phyloP scores from a whole-genome alignment of 2,329 filamentous ascomycete species.

The Fusarium graminum region DNA sequence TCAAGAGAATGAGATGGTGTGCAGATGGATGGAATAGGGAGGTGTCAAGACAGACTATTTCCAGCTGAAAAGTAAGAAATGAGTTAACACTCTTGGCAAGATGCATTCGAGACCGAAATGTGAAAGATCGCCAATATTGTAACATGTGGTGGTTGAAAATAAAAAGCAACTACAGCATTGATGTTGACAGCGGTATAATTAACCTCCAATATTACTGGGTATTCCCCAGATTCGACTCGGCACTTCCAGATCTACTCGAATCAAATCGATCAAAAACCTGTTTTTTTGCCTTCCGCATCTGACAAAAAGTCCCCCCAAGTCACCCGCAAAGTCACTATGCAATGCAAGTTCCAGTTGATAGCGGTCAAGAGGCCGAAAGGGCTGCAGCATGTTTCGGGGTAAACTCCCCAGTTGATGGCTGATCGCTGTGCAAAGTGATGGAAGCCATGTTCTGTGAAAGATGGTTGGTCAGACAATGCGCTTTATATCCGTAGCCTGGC shows the following conservation, averaged over 20 bases:
- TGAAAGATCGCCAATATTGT: neutral
- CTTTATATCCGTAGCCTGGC: slow-evolving; percentile 15
- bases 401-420: neutral
- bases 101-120: neutral
- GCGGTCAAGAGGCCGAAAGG: slow-evolving; percentile 22
- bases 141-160: no score
- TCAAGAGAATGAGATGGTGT: slow-evolving; percentile 28
- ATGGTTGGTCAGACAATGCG: slow-evolving; percentile 26
- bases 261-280: slow-evolving; percentile 16
- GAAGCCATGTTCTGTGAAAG: slow-evolving; percentile 30
- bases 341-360: neutral
- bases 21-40: slow-evolving; percentile 31
- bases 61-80: slow-evolving; percentile 20
- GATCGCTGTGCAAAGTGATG: slow-evolving; percentile 16
- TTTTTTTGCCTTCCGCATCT: slow-evolving; percentile 12
- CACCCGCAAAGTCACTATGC: neutral
- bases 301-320: slow-evolving; percentile 24
- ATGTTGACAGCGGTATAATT: neutral
- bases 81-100: neutral
- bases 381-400: slow-evolving; percentile 8
- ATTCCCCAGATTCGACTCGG: slow-evolving; percentile 30
- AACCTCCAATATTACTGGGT: slow-evolving; percentile 9
- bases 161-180: no score
- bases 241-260: slow-evolving; percentile 23
- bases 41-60: slow-evolving; percentile 19